A percentile compares a stretch with the other conserved stretches of the same genome.
phyloP scores from a whole-genome alignment of 1,284 basidiomycete species.

The Anthracocystis panici-leucophaei region DNA sequence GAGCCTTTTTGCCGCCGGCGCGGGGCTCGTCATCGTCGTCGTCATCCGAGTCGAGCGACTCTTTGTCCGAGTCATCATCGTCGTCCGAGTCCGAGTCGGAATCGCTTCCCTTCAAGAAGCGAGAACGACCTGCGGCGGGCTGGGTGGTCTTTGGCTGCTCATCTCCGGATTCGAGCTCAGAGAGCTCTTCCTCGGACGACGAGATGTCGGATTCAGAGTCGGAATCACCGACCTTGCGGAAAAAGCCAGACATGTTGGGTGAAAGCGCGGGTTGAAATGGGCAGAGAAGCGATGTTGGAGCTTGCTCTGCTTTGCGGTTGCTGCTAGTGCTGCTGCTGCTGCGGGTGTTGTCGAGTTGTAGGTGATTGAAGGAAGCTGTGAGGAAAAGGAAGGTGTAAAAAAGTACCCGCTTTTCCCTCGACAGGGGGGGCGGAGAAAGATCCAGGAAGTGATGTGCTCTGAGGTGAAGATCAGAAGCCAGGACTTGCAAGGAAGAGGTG shows the following conservation, averaged over 20 bases:
- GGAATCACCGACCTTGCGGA: slow-evolving; percentile 66
- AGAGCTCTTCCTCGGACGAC: slow-evolving; percentile 67
- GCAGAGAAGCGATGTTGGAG: slow-evolving; percentile 34
- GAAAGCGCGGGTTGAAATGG: neutral
- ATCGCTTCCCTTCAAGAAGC: slow-evolving; percentile 57
- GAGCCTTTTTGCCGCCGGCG: slow-evolving; percentile 49
- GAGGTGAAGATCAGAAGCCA: slow-evolving; percentile 24
- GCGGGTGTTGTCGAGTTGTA: neutral
- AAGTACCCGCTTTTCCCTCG: slow-evolving; percentile 47
- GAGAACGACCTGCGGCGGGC: slow-evolving; percentile 48
- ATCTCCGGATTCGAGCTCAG: slow-evolving; percentile 65
- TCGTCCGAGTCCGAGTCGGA: slow-evolving; percentile 57
- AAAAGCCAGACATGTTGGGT: slow-evolving; percentile 66
- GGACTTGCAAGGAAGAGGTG: slow-evolving; percentile 34
- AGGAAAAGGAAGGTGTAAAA: slow-evolving; percentile 50
- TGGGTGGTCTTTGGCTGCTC: slow-evolving; percentile 59
- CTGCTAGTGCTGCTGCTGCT: slow-evolving; percentile 4
- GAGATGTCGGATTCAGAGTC: slow-evolving; percentile 68
- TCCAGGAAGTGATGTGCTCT: slow-evolving; percentile 44
- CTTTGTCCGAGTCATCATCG: slow-evolving; percentile 56
- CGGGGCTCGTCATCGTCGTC: slow-evolving; percentile 50
- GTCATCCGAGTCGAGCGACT: slow-evolving; percentile 56
- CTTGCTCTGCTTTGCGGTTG: slow-evolving; percentile 23
- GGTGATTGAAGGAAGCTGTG: slow-evolving; percentile 21
- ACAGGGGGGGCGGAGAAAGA: slow-evolving; percentile 10